phyloP scores from a whole-genome alignment of 805 yeast genomes.

The Cyberlindnera saturnus region DNA sequence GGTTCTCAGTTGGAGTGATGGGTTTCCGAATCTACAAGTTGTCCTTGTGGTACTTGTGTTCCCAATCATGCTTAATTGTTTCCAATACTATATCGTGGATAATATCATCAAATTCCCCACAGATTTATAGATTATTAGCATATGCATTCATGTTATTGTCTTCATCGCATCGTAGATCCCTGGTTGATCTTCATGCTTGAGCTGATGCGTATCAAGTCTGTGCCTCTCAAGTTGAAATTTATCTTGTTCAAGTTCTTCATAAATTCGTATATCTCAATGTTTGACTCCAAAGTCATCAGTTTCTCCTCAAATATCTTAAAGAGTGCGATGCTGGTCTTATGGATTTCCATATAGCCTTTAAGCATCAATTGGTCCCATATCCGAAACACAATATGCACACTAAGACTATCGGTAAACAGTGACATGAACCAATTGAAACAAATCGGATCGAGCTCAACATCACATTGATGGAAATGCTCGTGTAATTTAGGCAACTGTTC shows the following conservation, averaged over 20 bases:
- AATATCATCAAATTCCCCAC: constrained; percentile 59
- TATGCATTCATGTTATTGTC: not conserved
- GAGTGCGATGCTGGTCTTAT: constrained; percentile 29
- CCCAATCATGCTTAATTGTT: constrained; percentile 66
- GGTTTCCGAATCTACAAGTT: constrained; percentile 76
- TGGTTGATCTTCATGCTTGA: constrained; percentile 5
- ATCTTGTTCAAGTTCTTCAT: constrained; percentile 28
- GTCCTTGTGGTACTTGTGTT: constrained; percentile 81
- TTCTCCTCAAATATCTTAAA: constrained; percentile 31
- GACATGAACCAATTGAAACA: constrained; percentile 55
- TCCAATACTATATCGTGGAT: constrained; percentile 69
- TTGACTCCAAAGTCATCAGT: constrained; percentile 23
- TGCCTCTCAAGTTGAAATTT: constrained; percentile 22
- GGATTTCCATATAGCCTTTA: constrained; percentile 32
- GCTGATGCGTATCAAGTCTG: constrained; percentile 18
- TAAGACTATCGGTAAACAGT: constrained; percentile 45
- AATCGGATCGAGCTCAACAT: constrained; percentile 42
- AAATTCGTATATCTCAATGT: constrained; percentile 30
- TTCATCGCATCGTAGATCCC: not conserved
- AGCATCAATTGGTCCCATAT: constrained; percentile 45
- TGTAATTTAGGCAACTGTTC: constrained; percentile 34
- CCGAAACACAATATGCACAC: constrained; percentile 44
- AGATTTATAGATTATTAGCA: not conserved
- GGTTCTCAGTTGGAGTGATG: constrained; percentile 77
- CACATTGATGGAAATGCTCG: constrained; percentile 28